These are phyloP conservation scores for Dictyostelium intermedium DNA, from an alignment of 78 protist species.

Conservation along the genomic window DNA sequence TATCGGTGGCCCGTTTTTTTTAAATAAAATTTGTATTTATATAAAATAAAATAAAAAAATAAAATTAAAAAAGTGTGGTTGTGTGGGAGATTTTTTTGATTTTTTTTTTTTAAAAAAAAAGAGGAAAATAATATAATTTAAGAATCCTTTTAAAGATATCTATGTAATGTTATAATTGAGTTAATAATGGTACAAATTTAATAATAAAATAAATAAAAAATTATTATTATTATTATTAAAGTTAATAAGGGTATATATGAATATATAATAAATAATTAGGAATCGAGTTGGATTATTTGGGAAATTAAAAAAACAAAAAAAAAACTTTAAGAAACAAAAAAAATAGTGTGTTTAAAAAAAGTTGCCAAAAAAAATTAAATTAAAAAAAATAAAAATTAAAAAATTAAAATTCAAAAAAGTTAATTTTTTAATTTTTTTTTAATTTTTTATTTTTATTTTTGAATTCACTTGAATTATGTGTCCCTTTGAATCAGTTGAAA, in stretches of 20 bases:
- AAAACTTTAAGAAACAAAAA: not conserved
- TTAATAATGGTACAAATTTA: not conserved
- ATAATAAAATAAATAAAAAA: not conserved
- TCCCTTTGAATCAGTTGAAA: not conserved
- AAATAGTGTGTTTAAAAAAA: no score
- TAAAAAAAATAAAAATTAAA: not conserved
- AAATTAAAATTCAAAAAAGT: not conserved
- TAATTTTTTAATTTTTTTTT: not conserved
- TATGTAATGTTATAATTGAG: not conserved
- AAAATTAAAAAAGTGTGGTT: not conserved
- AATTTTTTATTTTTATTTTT: not conserved
- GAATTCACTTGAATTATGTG: not conserved
- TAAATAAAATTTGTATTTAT: not conserved
- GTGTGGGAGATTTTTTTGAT: not conserved
- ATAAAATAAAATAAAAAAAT: not conserved
- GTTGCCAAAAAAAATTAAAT: not conserved
- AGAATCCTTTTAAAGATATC: not conserved
- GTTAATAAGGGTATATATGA: not conserved
- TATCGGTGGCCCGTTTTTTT: not conserved
- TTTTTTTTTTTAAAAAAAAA: not conserved
- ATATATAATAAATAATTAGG: not conserved
- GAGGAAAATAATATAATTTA: not conserved
- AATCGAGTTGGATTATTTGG: not conserved
- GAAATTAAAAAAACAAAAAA: not conserved
- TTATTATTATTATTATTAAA: not conserved